Percentiles rank a stretch among this genome's conserved stretches.
These are phyloP conservation scores for Fragosphaeria purpurea DNA, from an alignment of 2,329 filamentous ascomycete species.

Conservation along the genomic window DNA sequence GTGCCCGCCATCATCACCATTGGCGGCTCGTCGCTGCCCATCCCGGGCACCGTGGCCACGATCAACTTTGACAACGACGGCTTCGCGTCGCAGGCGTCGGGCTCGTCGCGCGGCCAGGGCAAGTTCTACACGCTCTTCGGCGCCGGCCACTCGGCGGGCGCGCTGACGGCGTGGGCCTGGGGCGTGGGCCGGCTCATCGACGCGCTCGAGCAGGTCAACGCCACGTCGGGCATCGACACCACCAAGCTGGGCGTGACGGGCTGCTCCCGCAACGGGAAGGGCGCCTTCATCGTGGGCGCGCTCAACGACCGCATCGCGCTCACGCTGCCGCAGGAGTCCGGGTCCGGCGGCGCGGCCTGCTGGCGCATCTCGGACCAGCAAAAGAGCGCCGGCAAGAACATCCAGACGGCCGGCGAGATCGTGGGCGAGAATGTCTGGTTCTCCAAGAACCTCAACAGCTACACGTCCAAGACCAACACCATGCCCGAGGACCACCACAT, in stretches of 20 bases:
- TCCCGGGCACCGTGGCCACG: slow-evolving; percentile 43
- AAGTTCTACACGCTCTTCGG: slow-evolving; percentile 52
- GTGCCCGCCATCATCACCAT: slow-evolving; percentile 49
- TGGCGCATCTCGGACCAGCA: slow-evolving; percentile 46
- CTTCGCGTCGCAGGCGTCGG: slow-evolving; percentile 39
- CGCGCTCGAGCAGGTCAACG: slow-evolving; percentile 41
- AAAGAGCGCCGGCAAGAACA: slow-evolving; percentile 42
- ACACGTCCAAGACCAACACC: slow-evolving; percentile 33
- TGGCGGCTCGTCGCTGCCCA: slow-evolving; percentile 43
- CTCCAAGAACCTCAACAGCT: slow-evolving; percentile 42
- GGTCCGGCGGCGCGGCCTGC: slow-evolving; percentile 50
- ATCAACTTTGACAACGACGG: slow-evolving; percentile 51
- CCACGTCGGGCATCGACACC: slow-evolving; percentile 37
- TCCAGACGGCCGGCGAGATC: slow-evolving; percentile 40
- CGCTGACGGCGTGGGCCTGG: slow-evolving; percentile 54
- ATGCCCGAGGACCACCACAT: slow-evolving; percentile 50
- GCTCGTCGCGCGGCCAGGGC: slow-evolving; percentile 42
- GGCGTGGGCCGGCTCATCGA: slow-evolving; percentile 51
- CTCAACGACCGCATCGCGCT: slow-evolving; percentile 49
- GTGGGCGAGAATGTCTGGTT: slow-evolving; percentile 53
- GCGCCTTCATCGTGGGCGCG: slow-evolving; percentile 51
- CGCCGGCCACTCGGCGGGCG: slow-evolving; percentile 42
- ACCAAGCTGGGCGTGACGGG: slow-evolving; percentile 47
- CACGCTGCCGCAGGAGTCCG: slow-evolving; percentile 53
- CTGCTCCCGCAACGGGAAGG: slow-evolving; percentile 56